phyloP scores from a whole-genome alignment of 768 basidiomycete species.

The Crepidotus variabilis region DNA sequence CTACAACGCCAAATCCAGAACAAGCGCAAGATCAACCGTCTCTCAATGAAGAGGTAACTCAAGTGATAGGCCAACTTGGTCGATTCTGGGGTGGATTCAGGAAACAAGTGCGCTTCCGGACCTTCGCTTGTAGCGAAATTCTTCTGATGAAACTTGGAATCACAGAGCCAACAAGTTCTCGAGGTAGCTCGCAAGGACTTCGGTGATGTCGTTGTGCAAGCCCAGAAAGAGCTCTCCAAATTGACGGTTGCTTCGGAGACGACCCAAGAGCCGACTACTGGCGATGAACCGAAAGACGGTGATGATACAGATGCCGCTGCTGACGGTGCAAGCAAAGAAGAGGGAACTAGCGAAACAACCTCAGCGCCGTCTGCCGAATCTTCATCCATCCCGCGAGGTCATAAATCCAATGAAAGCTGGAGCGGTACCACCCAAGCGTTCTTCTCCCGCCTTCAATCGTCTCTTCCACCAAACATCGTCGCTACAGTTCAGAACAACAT shows the following conservation, averaged over 20 bases:
- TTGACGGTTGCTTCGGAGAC: slow-evolving; percentile 33
- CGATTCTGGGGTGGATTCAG: slow-evolving; percentile 90
- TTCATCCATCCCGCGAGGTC: slow-evolving; percentile 4
- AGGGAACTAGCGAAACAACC: neutral
- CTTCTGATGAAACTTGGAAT: neutral
- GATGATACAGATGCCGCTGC: slow-evolving; percentile 10
- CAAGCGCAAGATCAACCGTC: slow-evolving; percentile 42
- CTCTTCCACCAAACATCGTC: slow-evolving; percentile 72
- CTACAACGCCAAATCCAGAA: slow-evolving; percentile 42
- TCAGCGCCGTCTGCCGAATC: neutral
- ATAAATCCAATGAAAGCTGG: slow-evolving; percentile 23
- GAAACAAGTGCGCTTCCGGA: slow-evolving; percentile 62
- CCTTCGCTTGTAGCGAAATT: neutral
- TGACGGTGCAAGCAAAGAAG: slow-evolving; percentile 5
- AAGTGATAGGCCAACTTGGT: slow-evolving; percentile 84
- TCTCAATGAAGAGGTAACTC: slow-evolving; percentile 83
- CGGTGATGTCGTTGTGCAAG: slow-evolving; percentile 68
- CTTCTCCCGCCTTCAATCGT: slow-evolving; percentile 68
- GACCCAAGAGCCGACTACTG: neutral
- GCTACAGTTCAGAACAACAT: slow-evolving; percentile 64
- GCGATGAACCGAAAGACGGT: slow-evolving; percentile 3
- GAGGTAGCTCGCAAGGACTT: slow-evolving; percentile 73
- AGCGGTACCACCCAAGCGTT: slow-evolving; percentile 32
- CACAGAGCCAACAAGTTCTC: slow-evolving; percentile 66
- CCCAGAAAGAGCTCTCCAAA: slow-evolving; percentile 72